phyloP scores from a whole-genome alignment of 352 stramenopile species.

The Globisporangium rhizosaccharum region DNA sequence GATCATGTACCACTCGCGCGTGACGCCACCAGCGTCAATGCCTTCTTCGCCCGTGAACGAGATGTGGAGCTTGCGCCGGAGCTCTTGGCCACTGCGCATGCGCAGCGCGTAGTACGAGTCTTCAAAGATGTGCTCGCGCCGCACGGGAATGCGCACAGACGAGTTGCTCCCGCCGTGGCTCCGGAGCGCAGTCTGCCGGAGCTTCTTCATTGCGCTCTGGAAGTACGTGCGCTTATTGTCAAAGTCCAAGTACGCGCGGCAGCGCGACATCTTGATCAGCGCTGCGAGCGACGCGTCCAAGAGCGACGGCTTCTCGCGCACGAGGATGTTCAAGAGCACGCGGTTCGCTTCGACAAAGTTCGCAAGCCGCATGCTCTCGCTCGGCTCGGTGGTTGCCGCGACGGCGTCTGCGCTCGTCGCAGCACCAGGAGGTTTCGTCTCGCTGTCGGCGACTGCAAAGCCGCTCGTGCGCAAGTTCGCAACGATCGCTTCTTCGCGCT shows the following conservation, averaged over 20 bases:
- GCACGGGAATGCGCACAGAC: conserved; percentile 87
- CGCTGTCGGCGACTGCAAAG: conserved; percentile 21
- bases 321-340: conserved; percentile 95
- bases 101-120: conserved; percentile 98
- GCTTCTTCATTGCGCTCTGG: conserved; percentile 90
- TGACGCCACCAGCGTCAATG: conserved; percentile 98
- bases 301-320: conserved; percentile 95
- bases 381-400: conserved; percentile 21
- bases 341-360: conserved; percentile 95
- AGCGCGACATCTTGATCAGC: conserved; percentile 95
- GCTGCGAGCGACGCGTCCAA: conserved; percentile 94
- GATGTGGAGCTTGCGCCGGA: conserved; percentile 96
- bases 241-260: conserved; percentile 96
- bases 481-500: conserved; percentile 75
- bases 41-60: conserved; percentile 97
- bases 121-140: conserved; percentile 97
- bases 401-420: conserved; percentile 20
- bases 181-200: conserved; percentile 78
- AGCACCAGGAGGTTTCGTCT: not conserved
- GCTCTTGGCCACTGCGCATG: conserved; percentile 94
- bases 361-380: conserved; percentile 68
- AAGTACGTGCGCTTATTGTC: conserved; percentile 99
- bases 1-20: conserved; percentile 98
- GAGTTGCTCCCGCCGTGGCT: conserved; percentile 90
- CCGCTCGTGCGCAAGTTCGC: conserved; percentile 61